These are phyloP conservation scores for Madurella fahalii DNA, from an alignment of 2,329 filamentous ascomycete species.

Conservation along the genomic window DNA sequence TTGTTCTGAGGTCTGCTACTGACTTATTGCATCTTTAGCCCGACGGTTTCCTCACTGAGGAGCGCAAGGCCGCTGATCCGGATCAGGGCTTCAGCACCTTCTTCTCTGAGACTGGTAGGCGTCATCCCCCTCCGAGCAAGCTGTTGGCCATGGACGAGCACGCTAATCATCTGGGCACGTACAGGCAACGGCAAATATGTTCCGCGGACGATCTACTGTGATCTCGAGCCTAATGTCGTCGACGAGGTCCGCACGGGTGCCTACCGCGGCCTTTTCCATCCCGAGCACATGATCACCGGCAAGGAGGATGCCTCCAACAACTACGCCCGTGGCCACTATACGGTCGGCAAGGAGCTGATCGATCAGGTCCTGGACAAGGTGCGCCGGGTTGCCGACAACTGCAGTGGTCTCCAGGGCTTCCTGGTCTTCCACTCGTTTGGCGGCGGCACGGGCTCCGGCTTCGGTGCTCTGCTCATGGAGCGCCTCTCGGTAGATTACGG, in stretches of 20 bases:
- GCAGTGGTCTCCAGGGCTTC: constrained; percentile 96
- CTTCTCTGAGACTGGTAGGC: constrained; percentile 96
- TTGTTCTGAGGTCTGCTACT: constrained; percentile 23
- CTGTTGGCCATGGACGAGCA: constrained; percentile 7
- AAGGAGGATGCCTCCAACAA: constrained; percentile 99
- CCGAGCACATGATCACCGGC: constrained; percentile 98
- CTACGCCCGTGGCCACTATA: constrained; percentile 99
- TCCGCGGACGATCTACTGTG: constrained; percentile 97
- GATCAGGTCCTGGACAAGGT: constrained; percentile 98
- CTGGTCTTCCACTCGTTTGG: constrained; percentile 99
- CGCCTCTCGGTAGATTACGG: constrained; percentile 97
- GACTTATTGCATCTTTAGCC: constrained; percentile 57
- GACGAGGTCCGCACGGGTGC: constrained; percentile 97
- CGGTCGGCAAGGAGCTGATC: constrained; percentile 98
- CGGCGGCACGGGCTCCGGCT: constrained; percentile 97
- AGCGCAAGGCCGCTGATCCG: constrained; percentile 88
- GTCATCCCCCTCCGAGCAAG: neutral
- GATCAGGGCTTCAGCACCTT: constrained; percentile 99
- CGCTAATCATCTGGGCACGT: constrained; percentile 2
- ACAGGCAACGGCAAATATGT: constrained; percentile 97
- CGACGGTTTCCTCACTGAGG: constrained; percentile 96
- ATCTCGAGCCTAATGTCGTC: constrained; percentile 99
- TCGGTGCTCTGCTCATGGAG: constrained; percentile 98
- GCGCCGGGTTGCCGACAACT: constrained; percentile 95
- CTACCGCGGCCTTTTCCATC: constrained; percentile 97